Conservation (phyloP, 768 basidiomycete species). For the Pilatotrama ljubarskyi region DNA sequence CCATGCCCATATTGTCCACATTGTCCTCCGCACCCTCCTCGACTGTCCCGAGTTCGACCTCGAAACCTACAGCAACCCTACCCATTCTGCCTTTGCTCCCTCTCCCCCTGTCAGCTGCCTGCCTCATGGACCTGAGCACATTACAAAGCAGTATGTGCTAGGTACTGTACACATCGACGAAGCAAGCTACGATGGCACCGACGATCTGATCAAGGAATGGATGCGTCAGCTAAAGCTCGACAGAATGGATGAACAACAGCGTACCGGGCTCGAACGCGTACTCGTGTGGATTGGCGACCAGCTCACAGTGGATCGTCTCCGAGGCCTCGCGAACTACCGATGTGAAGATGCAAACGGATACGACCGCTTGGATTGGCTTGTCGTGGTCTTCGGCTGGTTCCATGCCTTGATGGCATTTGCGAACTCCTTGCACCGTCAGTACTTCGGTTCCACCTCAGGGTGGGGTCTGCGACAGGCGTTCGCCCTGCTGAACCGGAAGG, state of each 20-base stretch:
- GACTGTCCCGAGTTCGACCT: slow-evolving; percentile 10
- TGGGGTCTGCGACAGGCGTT: slow-evolving; percentile 26
- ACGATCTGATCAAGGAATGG: slow-evolving; percentile 15
- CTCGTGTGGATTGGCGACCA: slow-evolving; percentile 40
- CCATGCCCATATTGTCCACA: not conserved
- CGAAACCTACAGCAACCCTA: not conserved
- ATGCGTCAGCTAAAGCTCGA: slow-evolving; percentile 19
- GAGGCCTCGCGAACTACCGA: slow-evolving; percentile 37
- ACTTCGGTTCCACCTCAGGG: slow-evolving; percentile 32
- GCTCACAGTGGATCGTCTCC: slow-evolving; percentile 40
- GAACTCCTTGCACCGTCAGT: slow-evolving; percentile 44
- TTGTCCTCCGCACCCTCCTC: not conserved
- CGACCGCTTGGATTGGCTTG: slow-evolving; percentile 39
- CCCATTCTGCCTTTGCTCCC: not conserved
- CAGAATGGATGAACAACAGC: not conserved
- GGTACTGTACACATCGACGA: slow-evolving; percentile 25
- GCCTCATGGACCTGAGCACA: slow-evolving; percentile 10
- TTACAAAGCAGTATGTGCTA: slow-evolving; percentile 17
- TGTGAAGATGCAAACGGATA: slow-evolving; percentile 40
- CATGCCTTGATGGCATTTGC: slow-evolving; percentile 43
- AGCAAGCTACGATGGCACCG: slow-evolving; percentile 27
- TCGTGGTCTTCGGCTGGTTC: slow-evolving; percentile 41
- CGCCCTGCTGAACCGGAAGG: slow-evolving; percentile 25
- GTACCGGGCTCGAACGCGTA: slow-evolving; percentile 22
- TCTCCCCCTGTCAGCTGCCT: slow-evolving; percentile 23